Percentiles rank a stretch among this genome's conserved stretches.
Evolutionary conservation across 768 basidiomycete species (phyloP).

Genomic region (Hygrophoropsis aurantiaca): DNA sequence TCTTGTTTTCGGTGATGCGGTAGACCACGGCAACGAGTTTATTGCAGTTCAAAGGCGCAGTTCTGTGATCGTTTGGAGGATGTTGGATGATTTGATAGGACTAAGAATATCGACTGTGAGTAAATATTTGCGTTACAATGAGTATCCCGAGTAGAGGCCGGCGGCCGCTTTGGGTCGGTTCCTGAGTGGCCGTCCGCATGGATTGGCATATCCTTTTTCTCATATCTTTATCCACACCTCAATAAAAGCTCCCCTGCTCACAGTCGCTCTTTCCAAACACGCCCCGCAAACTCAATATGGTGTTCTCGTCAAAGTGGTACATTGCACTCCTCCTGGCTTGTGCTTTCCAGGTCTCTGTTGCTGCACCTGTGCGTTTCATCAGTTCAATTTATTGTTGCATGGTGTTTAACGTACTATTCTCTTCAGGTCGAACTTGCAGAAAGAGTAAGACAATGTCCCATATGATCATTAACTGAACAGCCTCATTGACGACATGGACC

Average conservation of each 20-base stretch:
- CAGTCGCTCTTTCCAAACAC: conserved; percentile 2
- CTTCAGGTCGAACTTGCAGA: conserved; percentile 11
- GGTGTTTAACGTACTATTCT: background rate
- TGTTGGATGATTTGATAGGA: too few species aligned
- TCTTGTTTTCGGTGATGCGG: too few species aligned
- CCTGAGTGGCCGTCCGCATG: conserved; percentile 19
- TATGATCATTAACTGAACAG: background rate
- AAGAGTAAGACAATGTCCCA: conserved; percentile 9
- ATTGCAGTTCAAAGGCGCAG: too few species aligned
- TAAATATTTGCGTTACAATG: too few species aligned
- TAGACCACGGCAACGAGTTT: too few species aligned
- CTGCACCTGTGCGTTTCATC: conserved; percentile 21
- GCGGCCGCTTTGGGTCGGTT: conserved; percentile 24
- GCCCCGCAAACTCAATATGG: conserved; percentile 7
- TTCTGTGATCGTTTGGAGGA: too few species aligned
- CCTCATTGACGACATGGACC: conserved; percentile 5
- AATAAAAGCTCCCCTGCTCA: conserved; percentile 18
- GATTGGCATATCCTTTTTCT: conserved; percentile 18
- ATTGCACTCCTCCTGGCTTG: conserved; percentile 19
- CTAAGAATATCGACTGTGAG: too few species aligned
- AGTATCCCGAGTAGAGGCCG: conserved; percentile 11
- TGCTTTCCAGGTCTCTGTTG: conserved; percentile 20
- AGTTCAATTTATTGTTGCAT: too few species aligned
- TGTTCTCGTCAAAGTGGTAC: conserved; percentile 18
- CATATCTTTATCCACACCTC: conserved; percentile 13